These are phyloP conservation scores for Nemophila menziesii DNA, from an alignment of 257 asterid genomes.

Conservation along the genomic window DNA sequence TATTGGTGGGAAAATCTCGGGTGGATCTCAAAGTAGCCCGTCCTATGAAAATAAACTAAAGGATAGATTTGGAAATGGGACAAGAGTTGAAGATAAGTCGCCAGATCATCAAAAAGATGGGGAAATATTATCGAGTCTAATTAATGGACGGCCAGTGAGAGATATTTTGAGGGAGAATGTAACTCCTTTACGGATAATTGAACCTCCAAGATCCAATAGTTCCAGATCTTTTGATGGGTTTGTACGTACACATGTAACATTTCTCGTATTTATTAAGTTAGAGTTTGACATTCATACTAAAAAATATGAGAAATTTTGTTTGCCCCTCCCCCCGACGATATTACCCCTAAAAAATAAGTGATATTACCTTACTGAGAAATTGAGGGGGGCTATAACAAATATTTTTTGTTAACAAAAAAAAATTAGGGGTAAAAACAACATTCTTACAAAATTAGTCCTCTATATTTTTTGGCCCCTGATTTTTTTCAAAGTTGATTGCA, in stretches of 20 bases:
- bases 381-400: no score
- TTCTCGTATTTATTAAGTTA: no score
- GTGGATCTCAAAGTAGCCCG: slow-evolving; percentile 84
- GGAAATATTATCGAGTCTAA: slow-evolving; percentile 64
- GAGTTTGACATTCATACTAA: no score
- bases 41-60: slow-evolving; percentile 70
- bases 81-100: slow-evolving; percentile 74
- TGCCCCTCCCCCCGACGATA: no score
- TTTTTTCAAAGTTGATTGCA: no score
- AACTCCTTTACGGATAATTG: slow-evolving; percentile 86
- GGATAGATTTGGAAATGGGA: slow-evolving; percentile 91
- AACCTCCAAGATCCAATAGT: slow-evolving; percentile 71
- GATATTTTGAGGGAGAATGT: slow-evolving; percentile 86
- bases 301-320: no score
- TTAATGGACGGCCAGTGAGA: slow-evolving; percentile 86
- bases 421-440: no score
- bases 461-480: no score
- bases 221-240: slow-evolving; percentile 45
- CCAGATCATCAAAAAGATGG: slow-evolving; percentile 70
- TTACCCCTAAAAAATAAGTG: no score
- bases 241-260: slow-evolving; percentile 47
- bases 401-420: no score
- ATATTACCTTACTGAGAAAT: no score
- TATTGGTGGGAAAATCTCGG: slow-evolving; percentile 72
- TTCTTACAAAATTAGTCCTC: no score